Conservation (phyloP, 768 basidiomycete genomes). For the Trametes punicea region DNA sequence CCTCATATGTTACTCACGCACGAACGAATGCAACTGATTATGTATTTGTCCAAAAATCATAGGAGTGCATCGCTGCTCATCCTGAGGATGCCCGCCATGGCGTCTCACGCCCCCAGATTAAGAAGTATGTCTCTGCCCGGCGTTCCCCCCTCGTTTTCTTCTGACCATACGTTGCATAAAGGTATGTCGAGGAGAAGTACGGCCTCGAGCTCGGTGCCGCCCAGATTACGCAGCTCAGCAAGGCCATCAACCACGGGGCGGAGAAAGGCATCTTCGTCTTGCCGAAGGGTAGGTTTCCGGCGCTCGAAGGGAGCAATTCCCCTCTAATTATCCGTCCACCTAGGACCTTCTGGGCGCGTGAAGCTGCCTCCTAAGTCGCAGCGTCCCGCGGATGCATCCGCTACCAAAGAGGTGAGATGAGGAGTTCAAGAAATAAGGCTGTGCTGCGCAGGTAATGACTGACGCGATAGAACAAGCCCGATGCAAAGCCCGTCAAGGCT, state of each 20-base stretch:
- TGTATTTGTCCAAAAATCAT: constrained; percentile 16
- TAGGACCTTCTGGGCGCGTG: constrained; percentile 50
- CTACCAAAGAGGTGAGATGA: constrained; percentile 55
- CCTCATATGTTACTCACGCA: not conserved
- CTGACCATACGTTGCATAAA: constrained; percentile 33
- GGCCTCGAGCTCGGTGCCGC: constrained; percentile 75
- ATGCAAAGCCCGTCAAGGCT: constrained; percentile 26
- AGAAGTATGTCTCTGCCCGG: constrained; percentile 61
- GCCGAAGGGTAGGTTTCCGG: constrained; percentile 68
- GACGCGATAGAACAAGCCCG: constrained; percentile 34
- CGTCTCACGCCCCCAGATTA: constrained; percentile 89
- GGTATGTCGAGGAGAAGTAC: constrained; percentile 83
- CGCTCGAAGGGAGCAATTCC: constrained; percentile 4
- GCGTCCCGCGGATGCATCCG: constrained; percentile 37
- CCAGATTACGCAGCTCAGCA: constrained; percentile 74
- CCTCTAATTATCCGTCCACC: constrained; percentile 1
- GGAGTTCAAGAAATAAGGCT: constrained; percentile 19
- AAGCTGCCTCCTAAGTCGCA: constrained; percentile 65
- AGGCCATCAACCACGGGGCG: constrained; percentile 76
- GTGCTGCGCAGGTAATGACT: constrained; percentile 19
- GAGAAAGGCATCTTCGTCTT: constrained; percentile 82
- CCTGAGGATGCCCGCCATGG: constrained; percentile 77
- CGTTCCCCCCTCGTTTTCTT: constrained; percentile 12
- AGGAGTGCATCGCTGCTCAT: constrained; percentile 80
- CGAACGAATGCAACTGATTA: not conserved